A percentile compares a stretch with the other conserved stretches of the same genome.
phyloP scores from a whole-genome alignment of 73 alveolate species.

The Symbiodinium pilosum region DNA sequence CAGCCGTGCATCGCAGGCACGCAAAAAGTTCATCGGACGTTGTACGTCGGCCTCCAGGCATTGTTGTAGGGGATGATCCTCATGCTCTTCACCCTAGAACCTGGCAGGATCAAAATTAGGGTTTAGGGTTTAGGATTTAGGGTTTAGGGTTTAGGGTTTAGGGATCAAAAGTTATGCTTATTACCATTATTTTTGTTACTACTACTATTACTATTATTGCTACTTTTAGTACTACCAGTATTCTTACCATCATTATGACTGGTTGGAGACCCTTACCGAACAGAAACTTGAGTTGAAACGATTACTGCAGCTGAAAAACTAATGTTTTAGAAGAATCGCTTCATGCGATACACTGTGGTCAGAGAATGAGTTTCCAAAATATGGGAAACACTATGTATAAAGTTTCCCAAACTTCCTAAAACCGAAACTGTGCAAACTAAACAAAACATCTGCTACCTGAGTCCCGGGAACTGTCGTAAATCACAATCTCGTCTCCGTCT shows the following conservation, averaged over 20 bases:
- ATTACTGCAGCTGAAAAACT: no score
- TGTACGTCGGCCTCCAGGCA: conserved; percentile 57
- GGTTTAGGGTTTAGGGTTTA: no score
- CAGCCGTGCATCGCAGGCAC: no score
- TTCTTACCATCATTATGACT: neutral
- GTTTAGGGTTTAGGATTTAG: no score
- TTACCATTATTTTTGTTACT: neutral
- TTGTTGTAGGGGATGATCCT: conserved; percentile 41
- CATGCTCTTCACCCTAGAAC: conserved; percentile 71
- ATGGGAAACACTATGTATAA: neutral
- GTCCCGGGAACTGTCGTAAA: conserved; percentile 16
- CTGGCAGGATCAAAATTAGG: no score
- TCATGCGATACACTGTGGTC: no score
- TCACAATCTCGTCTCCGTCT: conserved; percentile 68
- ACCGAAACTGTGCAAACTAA: neutral
- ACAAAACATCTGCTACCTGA: neutral
- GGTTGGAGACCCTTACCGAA: neutral
- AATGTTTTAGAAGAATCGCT: no score
- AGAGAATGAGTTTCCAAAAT: neutral
- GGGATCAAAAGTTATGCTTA: no score
- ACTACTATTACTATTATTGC: neutral
- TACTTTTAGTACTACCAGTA: neutral
- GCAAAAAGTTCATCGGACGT: neutral
- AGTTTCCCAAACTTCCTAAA: neutral
- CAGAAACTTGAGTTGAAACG: no score